Conservation (phyloP, 768 basidiomycete genomes). For the Clathrus columnatus region DNA sequence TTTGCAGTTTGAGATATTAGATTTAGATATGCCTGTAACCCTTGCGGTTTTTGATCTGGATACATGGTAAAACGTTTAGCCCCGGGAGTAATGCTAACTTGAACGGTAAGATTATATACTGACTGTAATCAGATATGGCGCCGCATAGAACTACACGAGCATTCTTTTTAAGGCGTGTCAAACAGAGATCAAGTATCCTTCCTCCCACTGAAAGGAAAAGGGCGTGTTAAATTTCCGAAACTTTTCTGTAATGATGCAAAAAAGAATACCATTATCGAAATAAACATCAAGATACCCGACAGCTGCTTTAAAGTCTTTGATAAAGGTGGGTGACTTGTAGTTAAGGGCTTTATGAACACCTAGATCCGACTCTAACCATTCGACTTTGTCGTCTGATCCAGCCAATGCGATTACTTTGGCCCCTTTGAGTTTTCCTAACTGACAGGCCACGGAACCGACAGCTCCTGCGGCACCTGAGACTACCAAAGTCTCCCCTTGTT, state of each 20-base stretch:
- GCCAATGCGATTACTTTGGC: constrained; percentile 86
- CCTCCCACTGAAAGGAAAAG: constrained; percentile 30
- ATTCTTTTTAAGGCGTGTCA: constrained; percentile 64
- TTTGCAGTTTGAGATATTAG: constrained; percentile 72
- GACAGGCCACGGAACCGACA: constrained; percentile 76
- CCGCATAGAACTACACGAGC: constrained; percentile 80
- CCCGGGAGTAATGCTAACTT: constrained; percentile 26
- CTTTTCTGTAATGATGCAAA: no score
- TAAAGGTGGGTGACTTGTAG: constrained; percentile 75
- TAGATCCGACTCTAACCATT: constrained; percentile 76
- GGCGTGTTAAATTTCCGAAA: background rate
- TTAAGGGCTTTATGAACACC: constrained; percentile 79
- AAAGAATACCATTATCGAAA: constrained; percentile 83
- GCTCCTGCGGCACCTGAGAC: constrained; percentile 90
- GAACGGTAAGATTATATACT: constrained; percentile 16
- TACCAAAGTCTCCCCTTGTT: constrained; percentile 77
- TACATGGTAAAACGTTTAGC: no score
- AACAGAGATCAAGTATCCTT: constrained; percentile 70
- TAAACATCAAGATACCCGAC: constrained; percentile 77
- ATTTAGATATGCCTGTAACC: constrained; percentile 55
- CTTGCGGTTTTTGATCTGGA: constrained; percentile 60
- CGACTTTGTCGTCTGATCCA: constrained; percentile 74
- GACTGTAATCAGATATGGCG: constrained; percentile 81
- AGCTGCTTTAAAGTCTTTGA: constrained; percentile 55
- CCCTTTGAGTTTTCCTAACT: constrained; percentile 69